Conservation (phyloP, 768 basidiomycete genomes). For the Hortiboletus flavorubellus region DNA sequence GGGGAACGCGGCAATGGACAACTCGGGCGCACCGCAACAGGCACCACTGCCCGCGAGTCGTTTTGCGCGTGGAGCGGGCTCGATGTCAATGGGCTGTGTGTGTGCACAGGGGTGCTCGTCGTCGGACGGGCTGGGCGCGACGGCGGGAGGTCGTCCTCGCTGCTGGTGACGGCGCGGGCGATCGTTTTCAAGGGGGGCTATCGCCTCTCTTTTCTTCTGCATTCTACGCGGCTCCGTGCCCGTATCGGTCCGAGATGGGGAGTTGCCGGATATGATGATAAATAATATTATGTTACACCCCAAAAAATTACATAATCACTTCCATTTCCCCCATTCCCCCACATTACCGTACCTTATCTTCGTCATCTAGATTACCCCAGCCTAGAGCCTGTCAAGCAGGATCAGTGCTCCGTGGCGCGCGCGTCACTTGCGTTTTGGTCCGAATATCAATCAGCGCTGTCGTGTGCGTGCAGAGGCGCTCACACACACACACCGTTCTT, state of each 20-base stretch:
- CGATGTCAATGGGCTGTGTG: constrained; percentile 9
- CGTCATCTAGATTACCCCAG: constrained; percentile 28
- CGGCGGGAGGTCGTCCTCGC: neutral
- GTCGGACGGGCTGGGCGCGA: neutral
- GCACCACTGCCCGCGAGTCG: too few relatives aligned
- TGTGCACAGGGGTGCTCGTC: neutral
- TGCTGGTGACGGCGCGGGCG: constrained; percentile 5
- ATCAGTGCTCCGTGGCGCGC: neutral
- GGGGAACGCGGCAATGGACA: constrained; percentile 18
- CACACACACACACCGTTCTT: constrained; percentile 1
- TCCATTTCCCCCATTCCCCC: constrained; percentile 13
- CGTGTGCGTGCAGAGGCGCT: neutral
- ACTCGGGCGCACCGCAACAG: neutral
- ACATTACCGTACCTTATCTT: constrained; percentile 22
- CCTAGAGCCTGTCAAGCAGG: constrained; percentile 10
- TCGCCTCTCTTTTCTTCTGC: constrained; percentile 3
- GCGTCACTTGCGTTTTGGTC: neutral
- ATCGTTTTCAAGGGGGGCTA: constrained; percentile 6
- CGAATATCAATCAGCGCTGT: constrained; percentile 8
- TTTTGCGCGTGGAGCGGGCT: neutral
- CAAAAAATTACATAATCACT: constrained; percentile 14
- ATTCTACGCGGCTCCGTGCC: constrained; percentile 19
- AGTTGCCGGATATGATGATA: constrained; percentile 10
- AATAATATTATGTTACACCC: neutral
- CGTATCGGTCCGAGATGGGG: constrained; percentile 26